phyloP scores from a whole-genome alignment of 176 grass and related monocot genomes.

The Paspalum vaginatum region DNA sequence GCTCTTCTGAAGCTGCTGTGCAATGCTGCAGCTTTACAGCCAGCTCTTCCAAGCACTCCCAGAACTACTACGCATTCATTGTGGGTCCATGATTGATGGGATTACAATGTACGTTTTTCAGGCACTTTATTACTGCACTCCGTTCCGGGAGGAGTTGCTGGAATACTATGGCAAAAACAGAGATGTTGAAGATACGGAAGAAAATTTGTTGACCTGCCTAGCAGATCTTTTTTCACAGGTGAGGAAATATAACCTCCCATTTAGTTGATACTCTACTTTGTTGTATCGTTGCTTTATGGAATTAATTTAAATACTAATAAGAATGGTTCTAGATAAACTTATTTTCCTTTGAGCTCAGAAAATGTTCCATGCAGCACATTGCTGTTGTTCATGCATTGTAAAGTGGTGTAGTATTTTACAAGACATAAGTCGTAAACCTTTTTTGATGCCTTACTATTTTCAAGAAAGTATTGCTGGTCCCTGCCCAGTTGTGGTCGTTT shows the following conservation, averaged over 20 bases:
- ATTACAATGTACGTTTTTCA: conserved; percentile 41
- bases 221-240: conserved; percentile 98
- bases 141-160: conserved; percentile 82
- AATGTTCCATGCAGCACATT: background rate
- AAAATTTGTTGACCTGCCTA: conserved; percentile 86
- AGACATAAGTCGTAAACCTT: background rate
- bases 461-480: background rate
- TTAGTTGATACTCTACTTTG: conserved; percentile 31
- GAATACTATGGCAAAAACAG: conserved; percentile 76
- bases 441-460: conserved; percentile 19
- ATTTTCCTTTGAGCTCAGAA: background rate
- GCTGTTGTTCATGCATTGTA: background rate
- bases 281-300: conserved; percentile 20
- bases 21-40: no score
- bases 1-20: no score
- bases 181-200: conserved; percentile 62
- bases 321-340: conserved; percentile 10
- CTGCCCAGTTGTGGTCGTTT: no score
- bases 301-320: background rate
- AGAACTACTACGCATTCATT: conserved; percentile 6
- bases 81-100: background rate
- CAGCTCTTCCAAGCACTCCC: no score
- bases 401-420: conserved; percentile 15
- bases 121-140: conserved; percentile 90
- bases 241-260: background rate